phyloP scores from a whole-genome alignment of 176 grass and related monocot genomes.

The Oropetium thomaeum region DNA sequence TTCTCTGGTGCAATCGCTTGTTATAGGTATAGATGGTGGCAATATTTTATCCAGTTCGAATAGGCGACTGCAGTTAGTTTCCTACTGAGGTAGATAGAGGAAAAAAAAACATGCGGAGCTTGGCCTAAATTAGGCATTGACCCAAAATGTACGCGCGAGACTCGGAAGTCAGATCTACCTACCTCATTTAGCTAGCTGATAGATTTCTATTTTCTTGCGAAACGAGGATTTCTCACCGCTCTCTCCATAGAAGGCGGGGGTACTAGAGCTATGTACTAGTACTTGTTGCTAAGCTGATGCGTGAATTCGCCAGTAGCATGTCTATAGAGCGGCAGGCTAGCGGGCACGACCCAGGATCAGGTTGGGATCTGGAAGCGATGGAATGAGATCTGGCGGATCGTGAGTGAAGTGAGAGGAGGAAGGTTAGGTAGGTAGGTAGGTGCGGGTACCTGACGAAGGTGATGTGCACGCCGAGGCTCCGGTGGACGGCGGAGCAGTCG shows the following conservation, averaged over 20 bases:
- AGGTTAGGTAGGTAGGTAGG: no score
- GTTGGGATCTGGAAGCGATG: background rate
- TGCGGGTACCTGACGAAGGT: slow-evolving; percentile 63
- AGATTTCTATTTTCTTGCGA: no score
- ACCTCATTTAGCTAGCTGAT: background rate
- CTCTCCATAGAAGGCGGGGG: no score
- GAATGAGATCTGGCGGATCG: background rate
- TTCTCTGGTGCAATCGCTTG: background rate
- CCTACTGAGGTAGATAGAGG: no score
- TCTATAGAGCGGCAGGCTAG: background rate
- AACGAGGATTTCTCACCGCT: no score
- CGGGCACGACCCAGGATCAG: background rate
- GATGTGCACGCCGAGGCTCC: slow-evolving; percentile 77
- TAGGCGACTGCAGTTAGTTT: background rate
- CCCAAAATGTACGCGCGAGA: background rate
- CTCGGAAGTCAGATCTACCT: background rate
- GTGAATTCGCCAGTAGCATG: background rate
- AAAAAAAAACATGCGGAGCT: no score
- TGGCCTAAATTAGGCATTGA: background rate
- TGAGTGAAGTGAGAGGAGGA: background rate
- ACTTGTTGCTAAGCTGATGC: background rate
- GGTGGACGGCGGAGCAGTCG: slow-evolving; percentile 86
- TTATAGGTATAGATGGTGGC: background rate
- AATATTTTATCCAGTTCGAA: background rate
- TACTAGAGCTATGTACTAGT: no score